Base-by-base conservation (phyloP, 2,329 filamentous ascomycete genomes). In the Aspergillus viridinutans region DNA sequence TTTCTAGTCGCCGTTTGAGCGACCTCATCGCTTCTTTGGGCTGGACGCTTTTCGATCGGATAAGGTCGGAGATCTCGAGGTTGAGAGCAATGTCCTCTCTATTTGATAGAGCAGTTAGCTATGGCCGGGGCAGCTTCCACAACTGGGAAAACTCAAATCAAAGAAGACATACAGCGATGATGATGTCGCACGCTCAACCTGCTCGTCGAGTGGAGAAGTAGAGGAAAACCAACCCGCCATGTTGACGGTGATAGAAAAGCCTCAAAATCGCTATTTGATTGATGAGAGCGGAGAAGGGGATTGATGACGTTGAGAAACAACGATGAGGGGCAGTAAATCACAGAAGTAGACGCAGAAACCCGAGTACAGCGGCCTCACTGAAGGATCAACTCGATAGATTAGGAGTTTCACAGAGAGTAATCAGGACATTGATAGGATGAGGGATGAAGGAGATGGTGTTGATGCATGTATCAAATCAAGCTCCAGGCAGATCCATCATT, bases 171-270 rank as follows among this genome's bases (percentile, higher is more conserved):
- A 96, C 89, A 99, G 82, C 76, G 92, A 97, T 72, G 91, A 96
- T 64, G 90, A 88, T 17, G 94, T 99, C 53, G 94, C 94, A 76
- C 89, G 90, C 74, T 97, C 93, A 70, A 99, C 89, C 83, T 97
- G 94, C 78, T 96, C 92, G 76, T 99, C 94, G 77, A 99, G 83
- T 78, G 92, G 91, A 71, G 88, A 90, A 76, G 90, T 91, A 73
- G 91, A 93, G 66, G 89, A 90, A 74, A 96, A 97, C 93, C 93
- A 99, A 82, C 92, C 92, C 72, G 91, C 88, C 92, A 97, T 97
- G 82, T 83, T 89, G 67, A 77, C 80, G 64, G 66, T 62, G 48
- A 48, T 40, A 53, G 53, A 57, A 28, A 43, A 25, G 40, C 3
- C n/a, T 28, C 23, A 29, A 3, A 48, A 38, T 47, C 42, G 51